phyloP scores from a whole-genome alignment of 495 filamentous ascomycete genomes.

The Hypomontagnella submonticulosa region DNA sequence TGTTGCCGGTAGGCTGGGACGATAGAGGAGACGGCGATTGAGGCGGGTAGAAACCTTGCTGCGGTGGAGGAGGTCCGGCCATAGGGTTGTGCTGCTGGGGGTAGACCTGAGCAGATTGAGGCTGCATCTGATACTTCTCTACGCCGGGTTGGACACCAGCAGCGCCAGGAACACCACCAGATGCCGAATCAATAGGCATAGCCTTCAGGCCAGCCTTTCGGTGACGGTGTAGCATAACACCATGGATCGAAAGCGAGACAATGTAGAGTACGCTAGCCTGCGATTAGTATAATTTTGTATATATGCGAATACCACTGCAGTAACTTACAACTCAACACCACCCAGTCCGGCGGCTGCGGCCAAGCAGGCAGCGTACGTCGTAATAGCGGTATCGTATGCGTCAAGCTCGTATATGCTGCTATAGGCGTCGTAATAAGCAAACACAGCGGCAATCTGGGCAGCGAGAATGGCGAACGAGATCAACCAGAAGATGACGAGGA shows the following conservation, averaged over 20 bases:
- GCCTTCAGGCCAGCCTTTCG: slow-evolving; percentile 55
- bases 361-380: slow-evolving; percentile 34
- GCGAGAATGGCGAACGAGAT: slow-evolving; percentile 56
- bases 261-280: slow-evolving; percentile 53
- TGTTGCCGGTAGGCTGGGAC: slow-evolving; percentile 34
- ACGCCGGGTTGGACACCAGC: slow-evolving; percentile 3
- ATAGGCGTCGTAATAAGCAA: slow-evolving; percentile 26
- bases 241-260: slow-evolving; percentile 52
- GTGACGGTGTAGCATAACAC: slow-evolving; percentile 57
- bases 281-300: slow-evolving; percentile 14
- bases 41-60: slow-evolving; percentile 34
- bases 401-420: slow-evolving; percentile 31
- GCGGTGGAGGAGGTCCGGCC: slow-evolving; percentile 6
- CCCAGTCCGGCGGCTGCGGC: slow-evolving; percentile 52
- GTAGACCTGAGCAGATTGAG: slow-evolving; percentile 39
- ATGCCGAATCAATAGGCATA: slow-evolving; percentile 39
- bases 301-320: background rate
- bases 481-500: slow-evolving; percentile 59
- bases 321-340: slow-evolving; percentile 57
- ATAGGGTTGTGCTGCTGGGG: slow-evolving; percentile 32
- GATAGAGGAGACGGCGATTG: slow-evolving; percentile 39
- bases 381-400: slow-evolving; percentile 27
- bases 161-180: slow-evolving; percentile 6
- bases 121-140: slow-evolving; percentile 41
- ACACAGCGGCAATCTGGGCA: slow-evolving; percentile 44